Evolutionary conservation across 2,329 filamentous ascomycete species (phyloP), one percentile per base, ranked within the genome.

Genomic region (Alternaria arborescens): DNA sequence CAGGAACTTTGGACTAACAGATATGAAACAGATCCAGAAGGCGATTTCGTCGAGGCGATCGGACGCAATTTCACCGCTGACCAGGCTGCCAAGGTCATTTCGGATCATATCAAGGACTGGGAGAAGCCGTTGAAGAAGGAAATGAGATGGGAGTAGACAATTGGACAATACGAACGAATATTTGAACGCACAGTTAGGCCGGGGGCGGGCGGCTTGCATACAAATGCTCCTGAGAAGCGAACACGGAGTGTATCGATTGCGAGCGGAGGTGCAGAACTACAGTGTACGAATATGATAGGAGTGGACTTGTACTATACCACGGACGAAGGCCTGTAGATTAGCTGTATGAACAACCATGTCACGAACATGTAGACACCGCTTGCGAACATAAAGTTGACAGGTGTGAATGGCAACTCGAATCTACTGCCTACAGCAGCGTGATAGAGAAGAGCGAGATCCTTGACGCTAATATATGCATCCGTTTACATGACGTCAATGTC

Each of bases 41-140:
- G 94, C 20, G 94, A 99, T 78, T 99, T 99, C 79, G 94, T 99
- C 28, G 96, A 99, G 83, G 96, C 94, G 12, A 89, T 99, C 74
- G 95, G 95, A 18, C 86, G 95, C 64, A 95, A 99, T 81, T 94
- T 98, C 81, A 97, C 92, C 42, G 92, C 94, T 1, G 90, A 95
- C 64, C 87, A 92, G 72, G 95, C 90, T 1, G 91, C 94, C 7
- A 89, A 89, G 80, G 83, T 97, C 59, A 97, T 99, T 56, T 80
- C 90, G 61, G 89, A 91, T 64, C 95, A 99, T 79, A 90, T 98
- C 77, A 90, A 89, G 48, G 90, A 92, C 76, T 92, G 89, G 89
- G 86, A 85, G 75, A 84, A 85, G 51, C 83, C 82, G 28, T 74
- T 89, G 62, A 85, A 87, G 73, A 82, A 77, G 69, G 71, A 74